Evolutionary conservation across 371 early-diverging fungal genomes (phyloP), one percentile per base, ranked within the genome.

Genomic region (Racocetra persica): DNA sequence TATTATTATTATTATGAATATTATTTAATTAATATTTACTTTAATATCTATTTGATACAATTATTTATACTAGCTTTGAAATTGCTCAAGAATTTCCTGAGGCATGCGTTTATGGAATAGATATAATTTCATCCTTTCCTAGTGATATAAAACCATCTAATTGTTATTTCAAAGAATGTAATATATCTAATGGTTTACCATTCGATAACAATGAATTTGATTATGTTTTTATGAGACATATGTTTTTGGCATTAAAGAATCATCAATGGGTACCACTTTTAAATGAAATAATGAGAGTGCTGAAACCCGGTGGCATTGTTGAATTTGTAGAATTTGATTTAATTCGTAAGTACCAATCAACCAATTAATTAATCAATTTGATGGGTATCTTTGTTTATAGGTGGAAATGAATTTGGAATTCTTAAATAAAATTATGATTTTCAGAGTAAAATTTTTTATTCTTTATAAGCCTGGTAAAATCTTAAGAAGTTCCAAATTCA

Each of bases 11-110:
- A 13, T 11, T 13, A 11, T 13, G 13, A 49, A 49, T 49, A 49
- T 49, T 14, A 41, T n/a, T n/a, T n/a, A n/a, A 8, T 41, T 8
- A 41, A 41, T 10, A 49, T 13, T 49, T 49, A 49, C 13, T 49
- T n/a, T n/a, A n/a, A n/a, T n/a, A n/a, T n/a, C n/a, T n/a, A n/a
- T n/a, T n/a, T n/a, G n/a, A n/a, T n/a, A n/a, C n/a, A n/a, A n/a
- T n/a, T n/a, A 49, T 1, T 13, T 49, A 13, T 49, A 49, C 11
- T 49, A 49, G 57, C 22, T 20, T 52, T 10, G 73, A 55, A 28
- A 73, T 73, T 14, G 73, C 73, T 1, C 24, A 55, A 52, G 54
- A 54, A 54, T 73, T 73, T 73, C 73, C 73, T 14, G 52, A 73
- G 11, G 73, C 36, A 54, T 18, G 36, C 7, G 73, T 73, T 26